Evolutionary conservation across 306 rosid species (phyloP).

Genomic region (Oemleria cerasiformis): DNA sequence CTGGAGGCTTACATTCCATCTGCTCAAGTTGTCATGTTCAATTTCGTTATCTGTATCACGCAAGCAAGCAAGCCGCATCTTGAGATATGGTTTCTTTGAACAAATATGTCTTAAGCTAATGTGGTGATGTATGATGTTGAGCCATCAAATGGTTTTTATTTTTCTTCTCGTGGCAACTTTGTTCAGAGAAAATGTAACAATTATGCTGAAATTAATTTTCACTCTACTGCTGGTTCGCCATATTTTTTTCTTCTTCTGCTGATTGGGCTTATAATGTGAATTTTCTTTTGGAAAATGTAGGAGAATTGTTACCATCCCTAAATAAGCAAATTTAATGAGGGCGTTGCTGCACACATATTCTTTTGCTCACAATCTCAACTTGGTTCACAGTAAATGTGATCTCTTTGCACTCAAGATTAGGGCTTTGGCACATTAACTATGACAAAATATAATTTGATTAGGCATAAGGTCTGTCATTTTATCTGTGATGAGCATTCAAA

Average conservation of each 20-base stretch:
- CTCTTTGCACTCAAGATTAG: too few relatives aligned
- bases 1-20: background rate
- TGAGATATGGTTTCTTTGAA: background rate
- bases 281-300: too few relatives aligned
- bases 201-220: background rate
- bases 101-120: background rate
- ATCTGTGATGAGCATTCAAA: too few relatives aligned
- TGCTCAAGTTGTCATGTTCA: background rate
- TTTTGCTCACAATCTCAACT: too few relatives aligned
- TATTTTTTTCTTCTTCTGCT: background rate
- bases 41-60: background rate
- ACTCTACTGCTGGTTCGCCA: background rate
- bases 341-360: too few relatives aligned
- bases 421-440: too few relatives aligned
- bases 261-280: background rate
- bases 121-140: background rate
- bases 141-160: background rate
- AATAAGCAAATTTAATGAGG: background rate
- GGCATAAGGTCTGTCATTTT: too few relatives aligned
- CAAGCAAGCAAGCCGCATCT: background rate
- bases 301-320: background rate
- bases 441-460: too few relatives aligned
- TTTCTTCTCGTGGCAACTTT: background rate
- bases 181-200: background rate
- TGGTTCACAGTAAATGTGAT: too few relatives aligned